Evolutionary conservation across 169 alveolate species (phyloP).

Genomic region (Plasmodium inui): DNA sequence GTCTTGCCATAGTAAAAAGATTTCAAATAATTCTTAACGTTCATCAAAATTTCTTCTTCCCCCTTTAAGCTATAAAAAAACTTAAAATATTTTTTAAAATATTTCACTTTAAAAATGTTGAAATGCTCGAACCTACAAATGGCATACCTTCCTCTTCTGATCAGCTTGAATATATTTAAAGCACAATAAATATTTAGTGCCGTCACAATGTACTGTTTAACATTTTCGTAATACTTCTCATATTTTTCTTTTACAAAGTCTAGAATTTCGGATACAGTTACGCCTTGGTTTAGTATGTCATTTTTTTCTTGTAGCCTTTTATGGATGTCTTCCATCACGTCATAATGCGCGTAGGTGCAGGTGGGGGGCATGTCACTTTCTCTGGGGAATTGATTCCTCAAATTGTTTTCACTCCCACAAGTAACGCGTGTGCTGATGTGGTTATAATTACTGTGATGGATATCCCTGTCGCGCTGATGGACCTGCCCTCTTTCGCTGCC

Average conservation of each 20-base stretch:
- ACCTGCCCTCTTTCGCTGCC: neutral
- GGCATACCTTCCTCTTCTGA: conserved; percentile 71
- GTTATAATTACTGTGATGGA: neutral
- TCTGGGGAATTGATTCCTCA: neutral
- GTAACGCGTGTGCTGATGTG: neutral
- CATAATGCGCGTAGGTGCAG: conserved; percentile 1
- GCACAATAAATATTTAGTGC: conserved; percentile 68
- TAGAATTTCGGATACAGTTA: conserved; percentile 67
- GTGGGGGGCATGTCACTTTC: neutral
- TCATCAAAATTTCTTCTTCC: conserved; percentile 68
- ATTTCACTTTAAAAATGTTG: conserved; percentile 52
- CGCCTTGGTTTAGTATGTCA: conserved; percentile 76
- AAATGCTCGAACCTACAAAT: conserved; percentile 50
- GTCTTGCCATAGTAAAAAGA: conserved; percentile 58
- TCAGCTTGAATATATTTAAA: conserved; percentile 51
- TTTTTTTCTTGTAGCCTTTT: conserved; percentile 39
- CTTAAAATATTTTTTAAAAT: conserved; percentile 62
- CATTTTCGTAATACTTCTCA: conserved; percentile 71
- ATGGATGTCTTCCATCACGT: neutral
- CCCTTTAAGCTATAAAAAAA: conserved; percentile 65
- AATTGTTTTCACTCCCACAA: neutral
- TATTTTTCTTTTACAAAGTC: conserved; percentile 72
- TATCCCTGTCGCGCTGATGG: neutral
- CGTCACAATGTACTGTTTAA: conserved; percentile 58
- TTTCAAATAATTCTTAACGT: conserved; percentile 59